Conservation (phyloP, 352 stramenopile species). For the Phytopythium helicoides region DNA sequence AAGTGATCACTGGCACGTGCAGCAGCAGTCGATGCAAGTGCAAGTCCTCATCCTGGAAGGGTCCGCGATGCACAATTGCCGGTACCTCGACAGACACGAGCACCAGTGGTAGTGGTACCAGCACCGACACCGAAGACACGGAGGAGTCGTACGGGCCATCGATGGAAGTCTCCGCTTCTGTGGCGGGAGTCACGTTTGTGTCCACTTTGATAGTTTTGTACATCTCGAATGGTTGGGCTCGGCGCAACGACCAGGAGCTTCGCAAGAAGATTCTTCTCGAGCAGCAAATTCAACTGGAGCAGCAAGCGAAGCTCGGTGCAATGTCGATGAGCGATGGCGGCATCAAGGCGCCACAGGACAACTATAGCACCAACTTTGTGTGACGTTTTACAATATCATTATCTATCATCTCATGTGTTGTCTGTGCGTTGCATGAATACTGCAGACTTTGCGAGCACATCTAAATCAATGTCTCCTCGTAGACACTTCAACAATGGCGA, state of each 20-base stretch:
- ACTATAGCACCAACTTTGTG: constrained; percentile 38
- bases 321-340: constrained; percentile 11
- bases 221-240: constrained; percentile 17
- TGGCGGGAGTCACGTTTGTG: constrained; percentile 20
- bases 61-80: constrained; percentile 39
- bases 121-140: no score
- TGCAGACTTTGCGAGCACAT: no score
- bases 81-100: background rate
- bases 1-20: constrained; percentile 33
- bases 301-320: constrained; percentile 11
- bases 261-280: constrained; percentile 17
- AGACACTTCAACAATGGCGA: no score
- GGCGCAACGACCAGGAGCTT: constrained; percentile 14
- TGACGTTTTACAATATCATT: constrained; percentile 11
- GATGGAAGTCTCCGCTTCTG: no score
- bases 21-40: constrained; percentile 42
- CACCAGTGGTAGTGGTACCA: no score
- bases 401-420: background rate
- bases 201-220: constrained; percentile 20
- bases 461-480: no score
- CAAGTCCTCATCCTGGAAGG: constrained; percentile 31
- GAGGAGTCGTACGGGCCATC: no score
- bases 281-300: constrained; percentile 1
- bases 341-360: constrained; percentile 16
- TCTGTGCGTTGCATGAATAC: no score